These are phyloP conservation scores for Taxawa tesnikishii DNA, from an alignment of 2,329 filamentous ascomycete genomes.

Conservation along the genomic window DNA sequence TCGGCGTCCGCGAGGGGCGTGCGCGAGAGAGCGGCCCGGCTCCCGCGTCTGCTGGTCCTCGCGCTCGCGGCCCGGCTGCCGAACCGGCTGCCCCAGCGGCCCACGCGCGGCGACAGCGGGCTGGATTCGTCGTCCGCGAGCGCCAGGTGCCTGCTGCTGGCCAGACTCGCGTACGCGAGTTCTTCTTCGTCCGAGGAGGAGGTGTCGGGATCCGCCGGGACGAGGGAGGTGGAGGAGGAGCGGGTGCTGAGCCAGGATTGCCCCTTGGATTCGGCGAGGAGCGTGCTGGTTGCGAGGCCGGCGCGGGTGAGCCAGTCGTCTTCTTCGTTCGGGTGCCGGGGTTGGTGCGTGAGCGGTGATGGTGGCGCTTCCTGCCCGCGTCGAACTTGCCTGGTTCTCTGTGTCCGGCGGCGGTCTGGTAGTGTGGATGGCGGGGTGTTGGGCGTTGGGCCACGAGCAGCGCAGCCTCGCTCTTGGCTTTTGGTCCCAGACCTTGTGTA, in stretches of 20 bases:
- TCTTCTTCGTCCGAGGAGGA: constrained; percentile 5
- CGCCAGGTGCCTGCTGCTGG: constrained; percentile 15
- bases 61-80: constrained; percentile 7
- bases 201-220: constrained; percentile 10
- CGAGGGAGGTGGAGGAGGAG: constrained; percentile 43
- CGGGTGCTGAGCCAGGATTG: constrained; percentile 47
- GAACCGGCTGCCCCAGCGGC: constrained; percentile 9
- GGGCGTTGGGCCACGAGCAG: constrained; percentile 19
- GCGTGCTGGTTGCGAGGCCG: constrained; percentile 42
- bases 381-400: no score
- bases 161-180: background rate
- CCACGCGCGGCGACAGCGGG: constrained; percentile 4
- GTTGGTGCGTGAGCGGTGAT: constrained; percentile 14
- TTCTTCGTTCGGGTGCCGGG: constrained; percentile 11
- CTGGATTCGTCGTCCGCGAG: constrained; percentile 15
- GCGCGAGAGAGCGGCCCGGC: constrained; percentile 1
- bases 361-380: constrained; percentile 1
- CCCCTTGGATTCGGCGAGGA: constrained; percentile 48
- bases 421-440: constrained; percentile 1
- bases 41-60: constrained; percentile 6
- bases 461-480: constrained; percentile 33
- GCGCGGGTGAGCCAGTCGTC: constrained; percentile 50
- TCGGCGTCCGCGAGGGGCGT: background rate
- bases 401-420: background rate
- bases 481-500: constrained; percentile 16